Evolutionary conservation across 139 green algal species (phyloP).

Genomic region (Chlorella sp.): DNA sequence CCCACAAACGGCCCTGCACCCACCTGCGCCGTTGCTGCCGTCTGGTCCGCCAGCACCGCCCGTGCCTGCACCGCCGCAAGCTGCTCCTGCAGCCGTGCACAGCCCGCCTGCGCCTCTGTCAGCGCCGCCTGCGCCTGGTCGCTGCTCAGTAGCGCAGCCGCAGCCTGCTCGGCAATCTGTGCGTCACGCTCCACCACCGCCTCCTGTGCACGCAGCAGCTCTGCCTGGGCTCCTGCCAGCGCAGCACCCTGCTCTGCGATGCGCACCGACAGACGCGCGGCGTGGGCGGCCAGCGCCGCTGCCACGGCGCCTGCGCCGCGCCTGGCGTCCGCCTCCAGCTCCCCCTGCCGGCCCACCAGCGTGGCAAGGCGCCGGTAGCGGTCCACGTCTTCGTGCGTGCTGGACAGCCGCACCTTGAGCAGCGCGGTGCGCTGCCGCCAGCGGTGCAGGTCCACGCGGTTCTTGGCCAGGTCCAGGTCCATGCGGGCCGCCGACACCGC

Average conservation of each 20-base stretch:
- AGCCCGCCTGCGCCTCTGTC: constrained; percentile 11
- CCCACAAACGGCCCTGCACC: background rate
- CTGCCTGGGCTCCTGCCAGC: constrained; percentile 5
- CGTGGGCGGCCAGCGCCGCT: background rate
- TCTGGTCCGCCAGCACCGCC: constrained; percentile 6
- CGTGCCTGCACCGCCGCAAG: constrained; percentile 19
- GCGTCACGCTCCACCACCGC: background rate
- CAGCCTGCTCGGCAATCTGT: background rate
- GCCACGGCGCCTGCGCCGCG: background rate
- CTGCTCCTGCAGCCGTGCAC: constrained; percentile 22
- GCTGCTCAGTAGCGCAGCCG: background rate
- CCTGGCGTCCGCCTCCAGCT: constrained; percentile 15
- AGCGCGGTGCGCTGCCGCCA: constrained; percentile 39
- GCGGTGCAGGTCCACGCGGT: constrained; percentile 35
- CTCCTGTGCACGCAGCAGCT: constrained; percentile 15
- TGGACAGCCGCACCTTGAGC: constrained; percentile 37
- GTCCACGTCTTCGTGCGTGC: constrained; percentile 24
- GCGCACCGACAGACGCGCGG: background rate
- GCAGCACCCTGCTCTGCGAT: background rate
- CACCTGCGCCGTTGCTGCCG: constrained; percentile 8
- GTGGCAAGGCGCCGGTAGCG: constrained; percentile 12
- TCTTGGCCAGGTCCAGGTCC: constrained; percentile 24
- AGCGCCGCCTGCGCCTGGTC: constrained; percentile 7
- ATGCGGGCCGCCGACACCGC: background rate
- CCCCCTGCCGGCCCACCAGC: background rate